Conservation (phyloP, 257 asterid species). For the Anisodus tanguticus region DNA sequence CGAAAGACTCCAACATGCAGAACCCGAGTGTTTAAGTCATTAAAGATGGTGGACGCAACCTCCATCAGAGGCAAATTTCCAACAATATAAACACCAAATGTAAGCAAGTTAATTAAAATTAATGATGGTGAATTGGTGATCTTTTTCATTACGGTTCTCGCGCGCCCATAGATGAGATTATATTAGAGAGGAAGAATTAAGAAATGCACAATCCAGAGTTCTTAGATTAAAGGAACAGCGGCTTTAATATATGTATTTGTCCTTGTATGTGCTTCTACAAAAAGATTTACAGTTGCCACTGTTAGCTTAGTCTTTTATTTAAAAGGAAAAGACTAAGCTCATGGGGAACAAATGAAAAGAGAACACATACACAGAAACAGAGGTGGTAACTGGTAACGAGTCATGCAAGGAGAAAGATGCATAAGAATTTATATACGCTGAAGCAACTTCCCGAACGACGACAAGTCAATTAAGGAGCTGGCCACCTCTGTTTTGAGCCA, state of each 20-base stretch:
- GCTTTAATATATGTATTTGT: background rate
- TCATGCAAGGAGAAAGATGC: background rate
- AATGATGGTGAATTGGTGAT: no score
- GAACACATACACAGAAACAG: background rate
- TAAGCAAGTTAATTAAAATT: background rate
- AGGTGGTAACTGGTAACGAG: background rate
- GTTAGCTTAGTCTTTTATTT: background rate
- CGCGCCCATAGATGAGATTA: background rate
- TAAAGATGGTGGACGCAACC: no score
- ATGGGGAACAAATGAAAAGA: background rate
- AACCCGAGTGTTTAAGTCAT: no score
- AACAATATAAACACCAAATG: background rate
- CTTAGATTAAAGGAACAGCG: background rate
- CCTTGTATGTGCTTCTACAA: conserved; percentile 14
- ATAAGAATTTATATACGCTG: background rate
- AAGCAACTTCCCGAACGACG: background rate
- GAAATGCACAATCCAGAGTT: background rate
- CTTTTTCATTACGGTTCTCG: background rate
- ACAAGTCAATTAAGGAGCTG: background rate
- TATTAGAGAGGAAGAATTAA: background rate
- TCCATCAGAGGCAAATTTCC: no score
- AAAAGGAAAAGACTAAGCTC: conserved; percentile 16
- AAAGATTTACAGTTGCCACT: background rate
- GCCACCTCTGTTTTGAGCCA: background rate
- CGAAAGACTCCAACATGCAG: no score